Evolutionary conservation across 2,329 filamentous ascomycete genomes (phyloP).

Genomic region (Colletotrichum filicis): DNA sequence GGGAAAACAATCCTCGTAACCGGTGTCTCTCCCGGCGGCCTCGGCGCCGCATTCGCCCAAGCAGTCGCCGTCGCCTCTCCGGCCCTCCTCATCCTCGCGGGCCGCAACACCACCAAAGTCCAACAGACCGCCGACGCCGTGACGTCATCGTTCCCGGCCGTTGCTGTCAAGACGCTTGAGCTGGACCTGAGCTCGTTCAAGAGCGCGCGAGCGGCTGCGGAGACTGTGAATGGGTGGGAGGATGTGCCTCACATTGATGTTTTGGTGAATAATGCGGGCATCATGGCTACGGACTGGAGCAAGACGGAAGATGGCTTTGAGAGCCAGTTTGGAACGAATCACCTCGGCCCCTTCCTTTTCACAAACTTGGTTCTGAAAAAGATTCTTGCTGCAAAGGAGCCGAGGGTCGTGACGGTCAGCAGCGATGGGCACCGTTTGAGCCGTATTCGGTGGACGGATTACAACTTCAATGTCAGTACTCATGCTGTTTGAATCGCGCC

Average conservation of each 20-base stretch:
- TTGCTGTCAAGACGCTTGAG: conserved; percentile 46
- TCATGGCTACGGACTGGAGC: conserved; percentile 49
- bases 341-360: conserved; percentile 52
- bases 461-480: conserved; percentile 50
- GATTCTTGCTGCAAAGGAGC: conserved; percentile 39
- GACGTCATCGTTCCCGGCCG: conserved; percentile 42
- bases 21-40: conserved; percentile 51
- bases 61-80: conserved; percentile 53
- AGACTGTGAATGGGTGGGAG: conserved; percentile 45
- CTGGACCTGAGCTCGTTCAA: conserved; percentile 54
- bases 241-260: conserved; percentile 50
- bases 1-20: conserved; percentile 54
- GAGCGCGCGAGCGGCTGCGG: conserved; percentile 51
- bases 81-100: conserved; percentile 55
- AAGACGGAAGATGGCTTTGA: conserved; percentile 52
- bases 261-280: conserved; percentile 55
- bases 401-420: conserved; percentile 55
- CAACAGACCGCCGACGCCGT: conserved; percentile 51
- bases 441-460: conserved; percentile 55
- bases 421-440: conserved; percentile 55
- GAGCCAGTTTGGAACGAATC: conserved; percentile 49
- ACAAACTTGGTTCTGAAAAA: conserved; percentile 50
- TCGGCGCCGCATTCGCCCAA: conserved; percentile 51
- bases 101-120: conserved; percentile 54
- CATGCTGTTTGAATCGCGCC: no score